Percentiles rank a stretch among this genome's conserved stretches.
These are phyloP conservation scores for Calycina herbarum DNA, from an alignment of 2,329 filamentous ascomycete genomes.

Conservation along the genomic window DNA sequence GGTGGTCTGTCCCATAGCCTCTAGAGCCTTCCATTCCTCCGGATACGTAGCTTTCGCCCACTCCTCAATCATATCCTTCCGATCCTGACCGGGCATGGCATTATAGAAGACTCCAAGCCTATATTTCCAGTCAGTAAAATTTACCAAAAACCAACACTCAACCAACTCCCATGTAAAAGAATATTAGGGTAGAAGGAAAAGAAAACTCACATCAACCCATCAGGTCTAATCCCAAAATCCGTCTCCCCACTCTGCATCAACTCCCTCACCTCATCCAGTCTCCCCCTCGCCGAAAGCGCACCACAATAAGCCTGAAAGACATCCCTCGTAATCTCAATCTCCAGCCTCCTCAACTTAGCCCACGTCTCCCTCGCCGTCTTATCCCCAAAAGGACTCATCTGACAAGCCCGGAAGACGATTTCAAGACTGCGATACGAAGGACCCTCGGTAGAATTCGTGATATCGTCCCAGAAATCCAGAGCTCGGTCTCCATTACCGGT, in stretches of 20 bases:
- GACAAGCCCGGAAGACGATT: slow-evolving; percentile 78
- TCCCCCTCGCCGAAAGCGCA: slow-evolving; percentile 71
- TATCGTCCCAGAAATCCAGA: slow-evolving; percentile 79
- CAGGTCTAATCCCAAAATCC: slow-evolving; percentile 66
- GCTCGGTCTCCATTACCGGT: slow-evolving; percentile 66
- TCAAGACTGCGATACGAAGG: slow-evolving; percentile 79
- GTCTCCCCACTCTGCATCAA: slow-evolving; percentile 67
- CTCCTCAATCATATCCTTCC: slow-evolving; percentile 68
- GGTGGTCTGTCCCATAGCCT: slow-evolving; percentile 30
- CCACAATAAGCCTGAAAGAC: slow-evolving; percentile 78
- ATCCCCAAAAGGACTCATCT: slow-evolving; percentile 59
- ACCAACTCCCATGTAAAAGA: not conserved
- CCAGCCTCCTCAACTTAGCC: slow-evolving; percentile 69
- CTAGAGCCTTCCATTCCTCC: slow-evolving; percentile 65
- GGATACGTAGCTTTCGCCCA: slow-evolving; percentile 74
- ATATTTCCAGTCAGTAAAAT: slow-evolving; percentile 13
- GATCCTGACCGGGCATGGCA: slow-evolving; percentile 62
- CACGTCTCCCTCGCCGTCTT: slow-evolving; percentile 66
- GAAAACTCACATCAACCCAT: slow-evolving; percentile 66
- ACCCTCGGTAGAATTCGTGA: slow-evolving; percentile 80
- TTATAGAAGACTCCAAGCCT: slow-evolving; percentile 79
- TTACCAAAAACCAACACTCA: not conserved
- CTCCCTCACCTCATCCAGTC: slow-evolving; percentile 65
- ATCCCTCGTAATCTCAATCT: slow-evolving; percentile 71
- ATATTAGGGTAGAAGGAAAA: not conserved